Conservation (phyloP, 495 filamentous ascomycete species). For the Hypomontagnella monticulosa region DNA sequence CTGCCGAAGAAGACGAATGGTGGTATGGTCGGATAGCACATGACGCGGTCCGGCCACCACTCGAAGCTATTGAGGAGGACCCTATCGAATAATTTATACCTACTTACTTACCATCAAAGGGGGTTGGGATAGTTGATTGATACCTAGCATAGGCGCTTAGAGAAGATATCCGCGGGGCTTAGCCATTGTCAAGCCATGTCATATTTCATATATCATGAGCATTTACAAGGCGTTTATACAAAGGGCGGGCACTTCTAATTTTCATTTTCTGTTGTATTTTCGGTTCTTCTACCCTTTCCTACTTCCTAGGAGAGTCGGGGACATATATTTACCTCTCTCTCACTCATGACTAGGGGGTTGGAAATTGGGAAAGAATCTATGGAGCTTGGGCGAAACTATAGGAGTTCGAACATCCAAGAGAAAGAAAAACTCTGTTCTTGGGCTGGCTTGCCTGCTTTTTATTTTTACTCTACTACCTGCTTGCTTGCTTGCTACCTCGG, state of each 20-base stretch:
- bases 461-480: neutral
- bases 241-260: slow-evolving; percentile 10
- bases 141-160: slow-evolving; percentile 42
- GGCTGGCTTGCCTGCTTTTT: slow-evolving; percentile 5
- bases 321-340: neutral
- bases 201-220: slow-evolving; percentile 30
- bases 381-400: slow-evolving; percentile 31
- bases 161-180: slow-evolving; percentile 37
- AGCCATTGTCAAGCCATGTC: slow-evolving; percentile 30
- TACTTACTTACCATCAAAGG: slow-evolving; percentile 13
- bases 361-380: neutral
- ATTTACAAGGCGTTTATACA: slow-evolving; percentile 35
- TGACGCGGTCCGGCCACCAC: slow-evolving; percentile 56
- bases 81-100: slow-evolving; percentile 47
- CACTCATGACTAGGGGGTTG: slow-evolving; percentile 2
- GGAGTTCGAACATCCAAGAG: slow-evolving; percentile 23
- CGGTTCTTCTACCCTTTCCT: neutral
- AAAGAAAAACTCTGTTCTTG: slow-evolving; percentile 10
- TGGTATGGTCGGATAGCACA: slow-evolving; percentile 55
- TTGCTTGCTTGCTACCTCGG: neutral
- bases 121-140: slow-evolving; percentile 33
- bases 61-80: slow-evolving; percentile 60
- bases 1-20: slow-evolving; percentile 64
- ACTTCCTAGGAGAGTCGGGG: neutral
- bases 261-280: slow-evolving; percentile 10